Conservation (phyloP, 306 rosid genomes). For the Quercus engelmannii region DNA sequence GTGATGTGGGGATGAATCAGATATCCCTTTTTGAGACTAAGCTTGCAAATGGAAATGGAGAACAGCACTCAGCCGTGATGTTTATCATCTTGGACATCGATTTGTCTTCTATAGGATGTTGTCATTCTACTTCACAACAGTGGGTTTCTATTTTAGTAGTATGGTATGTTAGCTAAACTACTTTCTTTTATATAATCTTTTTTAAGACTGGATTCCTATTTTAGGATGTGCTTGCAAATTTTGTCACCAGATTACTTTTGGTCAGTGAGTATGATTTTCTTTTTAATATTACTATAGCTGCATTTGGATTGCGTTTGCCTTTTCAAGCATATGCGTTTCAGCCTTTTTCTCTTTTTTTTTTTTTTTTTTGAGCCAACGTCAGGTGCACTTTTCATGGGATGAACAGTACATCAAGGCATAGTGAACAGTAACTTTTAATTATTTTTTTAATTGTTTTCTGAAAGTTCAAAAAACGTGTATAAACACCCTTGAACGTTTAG, state of each 20-base stretch:
- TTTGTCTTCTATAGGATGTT: conserved; percentile 94
- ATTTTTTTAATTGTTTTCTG: too few species aligned
- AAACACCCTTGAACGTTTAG: too few species aligned
- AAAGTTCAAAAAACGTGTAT: too few species aligned
- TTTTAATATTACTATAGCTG: neutral
- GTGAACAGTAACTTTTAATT: too few species aligned
- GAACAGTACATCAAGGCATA: too few species aligned
- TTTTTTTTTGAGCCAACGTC: too few species aligned
- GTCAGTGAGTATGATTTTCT: neutral
- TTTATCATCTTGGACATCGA: conserved; percentile 88
- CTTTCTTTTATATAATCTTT: neutral
- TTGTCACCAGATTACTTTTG: neutral
- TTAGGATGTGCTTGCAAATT: neutral
- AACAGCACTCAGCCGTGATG: conserved; percentile 97
- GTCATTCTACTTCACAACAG: conserved; percentile 97
- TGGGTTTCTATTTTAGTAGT: conserved; percentile 96
- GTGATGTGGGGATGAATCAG: conserved; percentile 98
- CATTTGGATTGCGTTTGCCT: too few species aligned
- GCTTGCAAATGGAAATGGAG: conserved; percentile 99
- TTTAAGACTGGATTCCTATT: neutral
- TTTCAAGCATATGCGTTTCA: too few species aligned
- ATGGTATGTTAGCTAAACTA: conserved; percentile 51
- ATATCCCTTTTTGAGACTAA: conserved; percentile 95
- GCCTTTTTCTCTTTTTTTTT: too few species aligned
- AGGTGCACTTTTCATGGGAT: too few species aligned